phyloP scores from a whole-genome alignment of 306 rosid species.

The Begonia peltatifolia region DNA sequence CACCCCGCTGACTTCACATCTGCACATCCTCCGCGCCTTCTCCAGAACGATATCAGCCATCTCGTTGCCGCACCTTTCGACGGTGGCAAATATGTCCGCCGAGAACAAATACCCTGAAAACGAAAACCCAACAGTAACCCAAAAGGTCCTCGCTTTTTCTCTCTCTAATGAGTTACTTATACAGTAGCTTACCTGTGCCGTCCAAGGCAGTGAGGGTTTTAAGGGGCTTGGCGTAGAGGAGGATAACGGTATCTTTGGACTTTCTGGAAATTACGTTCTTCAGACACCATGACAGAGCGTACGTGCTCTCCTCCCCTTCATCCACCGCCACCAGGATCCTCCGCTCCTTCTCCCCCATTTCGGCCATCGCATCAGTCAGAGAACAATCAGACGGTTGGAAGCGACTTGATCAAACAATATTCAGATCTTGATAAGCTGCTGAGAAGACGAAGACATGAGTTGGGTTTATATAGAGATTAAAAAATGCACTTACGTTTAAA shows the following conservation, averaged over 20 bases:
- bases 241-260: constrained; percentile 49
- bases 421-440: no score
- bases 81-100: constrained; percentile 32
- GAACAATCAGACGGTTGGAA: constrained; percentile 1
- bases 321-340: constrained; percentile 76
- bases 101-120: constrained; percentile 58
- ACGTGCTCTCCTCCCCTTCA: constrained; percentile 74
- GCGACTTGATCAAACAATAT: no score
- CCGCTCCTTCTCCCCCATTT: constrained; percentile 27
- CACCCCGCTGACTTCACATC: constrained; percentile 36
- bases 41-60: constrained; percentile 41
- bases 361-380: constrained; percentile 25
- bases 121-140: constrained; percentile 1
- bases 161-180: not conserved
- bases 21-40: constrained; percentile 50
- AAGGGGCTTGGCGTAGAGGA: constrained; percentile 57
- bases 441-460: no score
- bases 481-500: no score
- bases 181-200: constrained; percentile 40
- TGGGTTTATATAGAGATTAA: no score
- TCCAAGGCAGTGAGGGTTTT: constrained; percentile 33
- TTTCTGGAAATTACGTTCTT: constrained; percentile 34
- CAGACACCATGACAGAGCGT: constrained; percentile 75
- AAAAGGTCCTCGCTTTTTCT: not conserved
- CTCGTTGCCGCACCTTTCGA: constrained; percentile 41